phyloP scores from a whole-genome alignment of 164 flowering plant genomes.

The Berberis vulgaris region DNA sequence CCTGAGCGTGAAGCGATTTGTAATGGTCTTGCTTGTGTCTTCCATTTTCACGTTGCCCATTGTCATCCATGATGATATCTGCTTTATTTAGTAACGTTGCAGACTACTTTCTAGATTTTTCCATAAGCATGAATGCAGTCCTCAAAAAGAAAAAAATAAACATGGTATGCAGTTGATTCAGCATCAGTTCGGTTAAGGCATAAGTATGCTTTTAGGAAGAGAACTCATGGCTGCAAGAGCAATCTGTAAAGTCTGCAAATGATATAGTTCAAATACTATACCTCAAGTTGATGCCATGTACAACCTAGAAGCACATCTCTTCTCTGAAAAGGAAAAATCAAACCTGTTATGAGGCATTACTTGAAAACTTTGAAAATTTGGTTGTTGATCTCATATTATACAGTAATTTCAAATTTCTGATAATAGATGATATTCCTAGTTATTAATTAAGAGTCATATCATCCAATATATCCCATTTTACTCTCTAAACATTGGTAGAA shows the following conservation, averaged over 20 bases:
- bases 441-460: too few species aligned
- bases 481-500: too few species aligned
- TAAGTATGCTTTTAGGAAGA: neutral
- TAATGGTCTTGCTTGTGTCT: slow-evolving; percentile 63
- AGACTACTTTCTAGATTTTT: neutral
- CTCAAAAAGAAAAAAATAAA: neutral
- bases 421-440: too few species aligned
- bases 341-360: neutral
- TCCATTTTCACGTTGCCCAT: slow-evolving; percentile 89
- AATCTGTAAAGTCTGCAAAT: neutral
- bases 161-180: neutral
- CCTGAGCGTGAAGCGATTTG: slow-evolving; percentile 68
- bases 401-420: too few species aligned
- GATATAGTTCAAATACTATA: neutral
- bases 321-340: neutral
- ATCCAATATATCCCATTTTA: too few species aligned
- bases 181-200: neutral
- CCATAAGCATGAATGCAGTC: neutral
- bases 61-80: slow-evolving; percentile 49
- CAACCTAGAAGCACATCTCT: neutral
- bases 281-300: neutral
- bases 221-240: neutral
- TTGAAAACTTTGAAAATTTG: neutral
- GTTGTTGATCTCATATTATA: too few species aligned
- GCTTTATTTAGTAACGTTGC: neutral